These are phyloP conservation scores for Begonia peltatifolia DNA, from an alignment of 306 rosid species.

Conservation along the genomic window DNA sequence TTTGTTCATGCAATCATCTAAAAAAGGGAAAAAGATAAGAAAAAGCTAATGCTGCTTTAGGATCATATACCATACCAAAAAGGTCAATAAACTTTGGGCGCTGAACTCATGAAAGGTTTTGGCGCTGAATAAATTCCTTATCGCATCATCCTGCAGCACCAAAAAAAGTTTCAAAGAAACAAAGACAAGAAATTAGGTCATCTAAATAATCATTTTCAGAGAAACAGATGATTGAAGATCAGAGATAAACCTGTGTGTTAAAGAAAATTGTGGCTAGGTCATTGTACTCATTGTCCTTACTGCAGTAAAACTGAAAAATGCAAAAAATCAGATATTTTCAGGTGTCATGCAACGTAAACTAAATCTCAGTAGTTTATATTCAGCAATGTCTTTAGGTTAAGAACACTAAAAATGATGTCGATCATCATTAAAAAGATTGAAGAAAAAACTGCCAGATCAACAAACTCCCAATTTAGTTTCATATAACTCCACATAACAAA, in stretches of 20 bases:
- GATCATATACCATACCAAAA: constrained; percentile 40
- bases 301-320: constrained; percentile 63
- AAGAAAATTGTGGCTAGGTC: constrained; percentile 98
- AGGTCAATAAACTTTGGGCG: constrained; percentile 84
- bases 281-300: constrained; percentile 84
- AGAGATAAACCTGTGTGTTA: constrained; percentile 64
- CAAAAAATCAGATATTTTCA: constrained; percentile 10
- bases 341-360: too few relatives aligned
- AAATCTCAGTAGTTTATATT: too few relatives aligned
- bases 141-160: constrained; percentile 82
- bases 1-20: too few relatives aligned
- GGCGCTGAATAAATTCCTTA: constrained; percentile 96
- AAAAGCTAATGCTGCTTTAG: too few relatives aligned
- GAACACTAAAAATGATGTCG: too few relatives aligned
- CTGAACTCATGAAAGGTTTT: constrained; percentile 93
- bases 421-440: too few relatives aligned
- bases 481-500: too few relatives aligned
- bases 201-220: constrained; percentile 1
- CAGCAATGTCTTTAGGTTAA: too few relatives aligned
- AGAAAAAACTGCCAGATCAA: too few relatives aligned
- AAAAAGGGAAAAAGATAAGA: too few relatives aligned
- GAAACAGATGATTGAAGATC: constrained; percentile 5
- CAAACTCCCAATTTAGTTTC: too few relatives aligned
- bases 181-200: too few relatives aligned
- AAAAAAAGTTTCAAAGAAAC: background rate